Evolutionary conservation across 2,329 filamentous ascomycete species (phyloP), one percentile per base, ranked within the genome.

Genomic region (Sarocladium brachiariae): DNA sequence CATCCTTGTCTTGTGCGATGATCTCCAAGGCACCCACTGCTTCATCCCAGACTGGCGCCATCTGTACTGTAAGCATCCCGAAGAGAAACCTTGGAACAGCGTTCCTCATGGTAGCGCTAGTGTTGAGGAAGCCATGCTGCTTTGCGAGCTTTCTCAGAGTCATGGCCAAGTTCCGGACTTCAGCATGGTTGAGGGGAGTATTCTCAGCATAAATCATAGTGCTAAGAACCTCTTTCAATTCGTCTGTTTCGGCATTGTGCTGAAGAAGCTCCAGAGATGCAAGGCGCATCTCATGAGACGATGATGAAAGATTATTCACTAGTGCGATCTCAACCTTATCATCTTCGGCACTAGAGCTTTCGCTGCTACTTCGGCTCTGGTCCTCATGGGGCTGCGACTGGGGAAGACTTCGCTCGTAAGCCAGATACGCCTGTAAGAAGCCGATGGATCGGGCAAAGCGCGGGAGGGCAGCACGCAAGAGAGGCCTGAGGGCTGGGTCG

Each of bases 21-120:
- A 84, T 76, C 60, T 89, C 86, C 60, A 99, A 70, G 1, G 87
- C 83, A 50, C 83, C 78, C 48, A 86, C 81, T 1, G 88, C 80
- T 59, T 95, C 89, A 53, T 95, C 88, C 88, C 92, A 96, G 5
- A 95, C 74, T 31, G 89, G 89, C 1, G 90, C 80, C 56, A 96
- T 75, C 57, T 86, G 88, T 46, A 95, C 83, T 1, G 91, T 93
- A 53, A 97, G 76, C 67, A 96, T 78, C 46, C 93, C 93, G 59
- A 96, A 96, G 59, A 89, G 83, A 60, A 91, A 97, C 0, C 81
- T 77, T 0, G 91, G 87, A 25, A 97, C 77, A 6, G 89, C 81
- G 58, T 79, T 76, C 52, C 79, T 75, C 56, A 95, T 70, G 80
- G 85, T 87, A 1, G 78, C 78, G 33, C 79, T 74, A 2, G 78